A percentile compares a stretch with the other conserved stretches of the same genome.
These are phyloP conservation scores for Halophytophthora polymorphica DNA, from an alignment of 352 stramenopile genomes.

Conservation along the genomic window DNA sequence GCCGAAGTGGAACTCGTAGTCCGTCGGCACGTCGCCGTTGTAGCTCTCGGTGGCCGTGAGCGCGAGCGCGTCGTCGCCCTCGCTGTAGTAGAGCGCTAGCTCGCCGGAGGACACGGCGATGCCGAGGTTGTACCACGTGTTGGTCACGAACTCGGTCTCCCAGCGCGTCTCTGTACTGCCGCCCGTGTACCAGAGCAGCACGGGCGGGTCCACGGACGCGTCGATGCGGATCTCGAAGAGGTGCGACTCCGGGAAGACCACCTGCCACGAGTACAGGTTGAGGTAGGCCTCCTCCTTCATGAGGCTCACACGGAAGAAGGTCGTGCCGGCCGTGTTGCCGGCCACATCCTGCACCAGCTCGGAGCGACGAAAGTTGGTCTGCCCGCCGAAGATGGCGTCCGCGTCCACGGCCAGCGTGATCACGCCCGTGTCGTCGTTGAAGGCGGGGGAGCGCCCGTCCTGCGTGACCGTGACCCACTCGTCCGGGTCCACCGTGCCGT, in stretches of 20 bases:
- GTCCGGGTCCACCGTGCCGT: conserved; percentile 30
- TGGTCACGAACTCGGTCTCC: conserved; percentile 42
- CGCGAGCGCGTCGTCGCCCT: conserved; percentile 35
- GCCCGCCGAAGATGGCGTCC: conserved; percentile 48
- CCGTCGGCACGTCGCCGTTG: conserved; percentile 16
- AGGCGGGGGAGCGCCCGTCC: conserved; percentile 43
- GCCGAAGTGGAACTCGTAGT: conserved; percentile 67
- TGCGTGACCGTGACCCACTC: conserved; percentile 48
- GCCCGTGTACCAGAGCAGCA: conserved; percentile 57
- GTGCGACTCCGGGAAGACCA: conserved; percentile 61
- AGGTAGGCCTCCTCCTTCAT: conserved; percentile 44
- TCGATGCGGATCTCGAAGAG: conserved; percentile 62
- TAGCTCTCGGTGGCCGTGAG: conserved; percentile 39
- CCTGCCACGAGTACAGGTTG: conserved; percentile 51
- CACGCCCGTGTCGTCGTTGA: conserved; percentile 61
- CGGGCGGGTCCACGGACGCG: conserved; percentile 38
- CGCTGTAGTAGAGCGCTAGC: conserved; percentile 54
- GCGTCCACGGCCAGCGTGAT: conserved; percentile 56
- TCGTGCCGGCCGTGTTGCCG: conserved; percentile 32
- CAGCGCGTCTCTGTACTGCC: conserved; percentile 45
- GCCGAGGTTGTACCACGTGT: conserved; percentile 72
- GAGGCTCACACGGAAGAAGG: conserved; percentile 60
- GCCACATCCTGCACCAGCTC: conserved; percentile 63
- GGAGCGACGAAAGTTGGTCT: conserved; percentile 64
- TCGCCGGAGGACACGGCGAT: conserved; percentile 39